These are phyloP conservation scores for Nowakowskiella sp. DNA, from an alignment of 192 early-diverging fungal species.

Conservation along the genomic window DNA sequence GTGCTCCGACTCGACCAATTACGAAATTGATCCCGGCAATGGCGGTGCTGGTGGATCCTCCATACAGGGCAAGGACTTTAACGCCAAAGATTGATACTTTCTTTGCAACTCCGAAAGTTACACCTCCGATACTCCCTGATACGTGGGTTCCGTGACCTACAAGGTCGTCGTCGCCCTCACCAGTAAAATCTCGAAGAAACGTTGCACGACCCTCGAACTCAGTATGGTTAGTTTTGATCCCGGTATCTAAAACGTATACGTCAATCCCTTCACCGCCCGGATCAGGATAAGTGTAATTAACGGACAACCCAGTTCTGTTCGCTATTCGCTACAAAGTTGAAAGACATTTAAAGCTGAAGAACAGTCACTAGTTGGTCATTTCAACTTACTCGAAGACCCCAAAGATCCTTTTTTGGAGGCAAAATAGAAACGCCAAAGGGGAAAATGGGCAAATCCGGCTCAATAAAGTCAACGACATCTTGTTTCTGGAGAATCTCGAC, in stretches of 20 bases:
- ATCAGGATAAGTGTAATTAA: neutral
- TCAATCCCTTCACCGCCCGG: conserved; percentile 29
- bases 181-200: conserved; percentile 32
- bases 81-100: conserved; percentile 45
- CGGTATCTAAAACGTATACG: conserved; percentile 38
- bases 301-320: too few relatives aligned
- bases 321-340: too few relatives aligned
- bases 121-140: conserved; percentile 32
- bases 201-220: conserved; percentile 45
- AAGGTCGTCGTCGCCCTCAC: conserved; percentile 24
- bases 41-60: conserved; percentile 36
- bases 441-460: too few relatives aligned
- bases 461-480: too few relatives aligned
- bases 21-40: conserved; percentile 33
- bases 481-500: too few relatives aligned
- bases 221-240: conserved; percentile 29
- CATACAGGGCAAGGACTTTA: conserved; percentile 45
- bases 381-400: too few relatives aligned
- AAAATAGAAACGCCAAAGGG: too few relatives aligned
- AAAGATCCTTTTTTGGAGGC: too few relatives aligned
- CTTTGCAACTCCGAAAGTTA: conserved; percentile 50
- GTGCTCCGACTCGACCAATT: conserved; percentile 12
- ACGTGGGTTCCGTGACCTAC: conserved; percentile 49
- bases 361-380: too few relatives aligned
- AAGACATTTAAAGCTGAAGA: too few relatives aligned